phyloP scores from a whole-genome alignment of 306 rosid species.

The Herpetospermum pedunculosum region DNA sequence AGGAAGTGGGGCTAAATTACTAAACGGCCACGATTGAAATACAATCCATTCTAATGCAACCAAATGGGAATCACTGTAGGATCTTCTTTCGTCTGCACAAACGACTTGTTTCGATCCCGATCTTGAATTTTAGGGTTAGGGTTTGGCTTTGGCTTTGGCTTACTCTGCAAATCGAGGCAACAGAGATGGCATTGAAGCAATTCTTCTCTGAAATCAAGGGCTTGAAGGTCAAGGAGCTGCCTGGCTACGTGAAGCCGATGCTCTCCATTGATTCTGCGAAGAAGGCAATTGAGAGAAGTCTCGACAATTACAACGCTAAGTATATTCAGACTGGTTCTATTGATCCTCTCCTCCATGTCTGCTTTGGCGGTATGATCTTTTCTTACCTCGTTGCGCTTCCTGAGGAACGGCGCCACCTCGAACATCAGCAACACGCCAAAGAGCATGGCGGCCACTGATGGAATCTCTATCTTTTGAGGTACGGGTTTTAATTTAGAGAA shows the following conservation, averaged over 20 bases:
- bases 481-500: neutral
- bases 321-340: constrained; percentile 60
- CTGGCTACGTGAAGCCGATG: constrained; percentile 50
- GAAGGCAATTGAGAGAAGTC: constrained; percentile 27
- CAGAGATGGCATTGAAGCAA: constrained; percentile 50
- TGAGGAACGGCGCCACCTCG: constrained; percentile 73
- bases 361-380: constrained; percentile 67
- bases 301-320: constrained; percentile 63
- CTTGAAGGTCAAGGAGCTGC: constrained; percentile 49
- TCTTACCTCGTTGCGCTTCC: constrained; percentile 73
- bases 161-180: neutral
- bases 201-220: constrained; percentile 65
- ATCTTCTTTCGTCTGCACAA: neutral
- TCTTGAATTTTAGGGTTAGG: constrained; percentile 23
- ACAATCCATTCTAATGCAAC: neutral
- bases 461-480: neutral
- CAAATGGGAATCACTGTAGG: neutral
- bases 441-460: constrained; percentile 49
- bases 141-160: constrained; percentile 2
- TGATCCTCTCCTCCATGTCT: constrained; percentile 46
- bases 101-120: neutral
- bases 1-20: neutral
- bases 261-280: constrained; percentile 34
- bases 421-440: constrained; percentile 49
- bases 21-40: neutral